phyloP scores from a whole-genome alignment of 495 filamentous ascomycete species.

The Staphylotrichum longicolle region DNA sequence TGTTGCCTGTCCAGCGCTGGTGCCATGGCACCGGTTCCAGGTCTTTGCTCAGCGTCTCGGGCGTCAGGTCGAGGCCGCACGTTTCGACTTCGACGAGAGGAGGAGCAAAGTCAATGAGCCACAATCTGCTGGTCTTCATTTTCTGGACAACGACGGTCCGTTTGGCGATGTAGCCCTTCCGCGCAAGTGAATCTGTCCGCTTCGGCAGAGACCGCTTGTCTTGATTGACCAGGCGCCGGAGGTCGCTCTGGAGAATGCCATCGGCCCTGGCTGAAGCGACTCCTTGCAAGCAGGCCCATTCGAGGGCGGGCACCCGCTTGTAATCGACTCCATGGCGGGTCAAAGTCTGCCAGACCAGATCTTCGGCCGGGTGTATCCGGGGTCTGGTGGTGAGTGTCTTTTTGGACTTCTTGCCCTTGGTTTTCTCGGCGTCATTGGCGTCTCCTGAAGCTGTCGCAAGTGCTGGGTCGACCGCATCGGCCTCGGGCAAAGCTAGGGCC shows the following conservation, averaged over 20 bases:
- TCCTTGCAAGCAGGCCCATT: conserved; percentile 74
- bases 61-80: conserved; percentile 32
- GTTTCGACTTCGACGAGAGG: conserved; percentile 38
- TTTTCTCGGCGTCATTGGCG: conserved; percentile 4
- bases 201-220: conserved; percentile 86
- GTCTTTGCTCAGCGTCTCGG: conserved; percentile 39
- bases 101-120: conserved; percentile 59
- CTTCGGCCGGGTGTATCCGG: conserved; percentile 42
- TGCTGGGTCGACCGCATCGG: conserved; percentile 12
- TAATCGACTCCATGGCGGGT: conserved; percentile 77
- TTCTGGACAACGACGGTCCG: conserved; percentile 61
- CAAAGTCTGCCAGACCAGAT: conserved; percentile 68
- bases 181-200: conserved; percentile 69
- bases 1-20: conserved; percentile 50
- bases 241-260: conserved; percentile 76
- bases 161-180: conserved; percentile 85
- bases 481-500: conserved; percentile 44
- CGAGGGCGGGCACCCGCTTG: conserved; percentile 59
- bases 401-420: conserved; percentile 24
- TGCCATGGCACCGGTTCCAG: conserved; percentile 48
- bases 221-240: conserved; percentile 73
- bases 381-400: conserved; percentile 33
- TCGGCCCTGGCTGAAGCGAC: conserved; percentile 68
- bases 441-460: conserved; percentile 3
- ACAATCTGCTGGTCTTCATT: conserved; percentile 65